Conservation (phyloP, 2,329 filamentous ascomycete species). For the Botrytis hyacinthi region DNA sequence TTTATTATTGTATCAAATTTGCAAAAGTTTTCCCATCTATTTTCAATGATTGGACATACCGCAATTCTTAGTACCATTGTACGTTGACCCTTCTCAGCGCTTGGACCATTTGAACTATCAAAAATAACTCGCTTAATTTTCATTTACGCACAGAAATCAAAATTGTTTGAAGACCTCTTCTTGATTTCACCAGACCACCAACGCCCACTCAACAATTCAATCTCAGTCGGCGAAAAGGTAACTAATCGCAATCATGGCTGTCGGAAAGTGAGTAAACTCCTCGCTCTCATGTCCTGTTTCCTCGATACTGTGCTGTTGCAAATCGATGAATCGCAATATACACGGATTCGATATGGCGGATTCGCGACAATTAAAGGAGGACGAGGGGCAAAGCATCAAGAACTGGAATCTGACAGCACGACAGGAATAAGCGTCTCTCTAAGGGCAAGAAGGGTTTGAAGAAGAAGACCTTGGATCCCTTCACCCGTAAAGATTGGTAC, state of each 20-base stretch:
- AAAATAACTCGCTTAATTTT: conserved; percentile 20
- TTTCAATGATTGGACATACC: not conserved
- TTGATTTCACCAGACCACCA: conserved; percentile 20
- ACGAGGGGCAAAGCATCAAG: conserved; percentile 28
- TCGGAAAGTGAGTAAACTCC: conserved; percentile 65
- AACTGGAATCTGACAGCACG: conserved; percentile 35
- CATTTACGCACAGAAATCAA: conserved; percentile 19
- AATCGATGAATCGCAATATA: conserved; percentile 14
- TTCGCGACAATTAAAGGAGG: conserved; percentile 14
- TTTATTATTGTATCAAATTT: not conserved
- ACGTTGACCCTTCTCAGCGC: conserved; percentile 2
- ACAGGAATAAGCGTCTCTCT: conserved; percentile 99
- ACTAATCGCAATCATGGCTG: conserved; percentile 71
- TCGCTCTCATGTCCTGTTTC: conserved; percentile 16
- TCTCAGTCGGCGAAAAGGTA: conserved; percentile 35
- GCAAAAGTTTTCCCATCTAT: not conserved
- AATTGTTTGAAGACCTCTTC: conserved; percentile 14
- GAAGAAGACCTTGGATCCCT: conserved; percentile 98
- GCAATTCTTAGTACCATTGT: not conserved
- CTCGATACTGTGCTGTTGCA: conserved; percentile 5
- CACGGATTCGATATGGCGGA: not conserved
- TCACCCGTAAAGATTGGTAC: conserved; percentile 99
- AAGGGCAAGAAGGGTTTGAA: conserved; percentile 99
- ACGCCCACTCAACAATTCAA: conserved; percentile 23
- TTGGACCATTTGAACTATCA: conserved; percentile 2